phyloP scores from a whole-genome alignment of 2,329 filamentous ascomycete species.

The Pyrenophora seminiperda region DNA sequence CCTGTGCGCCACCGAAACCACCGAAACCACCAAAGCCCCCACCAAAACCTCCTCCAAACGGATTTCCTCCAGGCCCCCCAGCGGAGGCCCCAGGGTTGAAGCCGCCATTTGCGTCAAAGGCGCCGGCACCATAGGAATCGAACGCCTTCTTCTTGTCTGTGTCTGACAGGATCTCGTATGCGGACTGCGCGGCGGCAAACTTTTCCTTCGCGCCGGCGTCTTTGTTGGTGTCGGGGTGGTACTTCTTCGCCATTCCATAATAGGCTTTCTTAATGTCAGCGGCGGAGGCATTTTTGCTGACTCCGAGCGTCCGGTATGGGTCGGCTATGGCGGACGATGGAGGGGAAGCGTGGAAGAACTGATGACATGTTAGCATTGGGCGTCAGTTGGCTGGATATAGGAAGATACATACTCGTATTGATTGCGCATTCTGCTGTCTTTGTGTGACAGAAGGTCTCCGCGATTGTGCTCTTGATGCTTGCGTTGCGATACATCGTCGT shows the following conservation, averaged over 20 bases:
- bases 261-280: slow-evolving; percentile 98
- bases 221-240: slow-evolving; percentile 97
- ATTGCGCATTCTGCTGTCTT: slow-evolving; percentile 30
- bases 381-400: not conserved
- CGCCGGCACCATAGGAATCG: slow-evolving; percentile 87
- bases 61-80: slow-evolving; percentile 66
- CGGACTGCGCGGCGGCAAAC: slow-evolving; percentile 88
- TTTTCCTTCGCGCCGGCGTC: slow-evolving; percentile 91
- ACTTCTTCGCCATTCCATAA: slow-evolving; percentile 97
- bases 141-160: slow-evolving; percentile 90
- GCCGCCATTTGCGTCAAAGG: slow-evolving; percentile 68
- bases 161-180: slow-evolving; percentile 93
- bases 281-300: slow-evolving; percentile 78
- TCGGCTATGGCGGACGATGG: slow-evolving; percentile 71
- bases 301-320: slow-evolving; percentile 85
- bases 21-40: slow-evolving; percentile 56
- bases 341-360: slow-evolving; percentile 52
- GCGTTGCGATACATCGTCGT: slow-evolving; percentile 36
- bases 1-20: slow-evolving; percentile 48
- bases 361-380: slow-evolving; percentile 20
- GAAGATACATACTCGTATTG: slow-evolving; percentile 37
- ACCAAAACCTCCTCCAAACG: slow-evolving; percentile 60
- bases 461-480: slow-evolving; percentile 32
- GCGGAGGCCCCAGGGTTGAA: slow-evolving; percentile 76
- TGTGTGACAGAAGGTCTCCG: slow-evolving; percentile 30